Evolutionary conservation across 441 rosid genomes (phyloP), one percentile per base, ranked within the genome.

Genomic region (Jatropha multifida): DNA sequence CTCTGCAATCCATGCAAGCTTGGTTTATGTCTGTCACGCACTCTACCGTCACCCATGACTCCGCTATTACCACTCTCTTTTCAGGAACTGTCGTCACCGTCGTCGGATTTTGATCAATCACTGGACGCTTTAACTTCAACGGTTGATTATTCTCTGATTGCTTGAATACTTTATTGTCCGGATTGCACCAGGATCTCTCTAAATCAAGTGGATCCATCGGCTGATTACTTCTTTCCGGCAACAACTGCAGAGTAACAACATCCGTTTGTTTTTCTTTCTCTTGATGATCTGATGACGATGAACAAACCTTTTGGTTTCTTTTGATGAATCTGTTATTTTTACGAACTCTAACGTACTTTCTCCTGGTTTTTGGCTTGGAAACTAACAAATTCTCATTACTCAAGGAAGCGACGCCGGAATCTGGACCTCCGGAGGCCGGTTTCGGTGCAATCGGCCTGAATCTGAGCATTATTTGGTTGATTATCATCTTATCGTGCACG

Each of bases 381-480:
- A 76, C 60, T 26, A 81, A 27, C 23, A 73, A 15, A 58, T 65
- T 46, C 59, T 72, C 77, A 58, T 73, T 82, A 20, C 76, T 64
- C 42, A 37, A 23, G 13, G 52, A 10, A 18, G 37, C 65, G 70
- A 82, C 4, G 42, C 27, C 75, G 55, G 84, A 72, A 42, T n/a
- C 68, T 12, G 77, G 72, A 62, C 72, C 86, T 13, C 82, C 79
- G 63, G 74, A 37, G 54, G 81, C 85, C 54, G 97, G 96, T 73
- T 89, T 94, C 51, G 98, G 98, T 41, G 96, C 98, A 77, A 92
- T 94, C 79, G 96, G 98, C 71, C 97, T 82, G 85, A 85, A 94
- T 81, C 90, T 82, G 55, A 91, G 93, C 94, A 88, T 89, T 72
- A 83, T 75, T 73, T 83, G 82, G 75, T 85, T 81, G 77, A 87